A percentile compares a stretch with the other conserved stretches of the same genome.
phyloP scores from a whole-genome alignment of 345 rosid genomes.

The Carallia pectinifolia region DNA sequence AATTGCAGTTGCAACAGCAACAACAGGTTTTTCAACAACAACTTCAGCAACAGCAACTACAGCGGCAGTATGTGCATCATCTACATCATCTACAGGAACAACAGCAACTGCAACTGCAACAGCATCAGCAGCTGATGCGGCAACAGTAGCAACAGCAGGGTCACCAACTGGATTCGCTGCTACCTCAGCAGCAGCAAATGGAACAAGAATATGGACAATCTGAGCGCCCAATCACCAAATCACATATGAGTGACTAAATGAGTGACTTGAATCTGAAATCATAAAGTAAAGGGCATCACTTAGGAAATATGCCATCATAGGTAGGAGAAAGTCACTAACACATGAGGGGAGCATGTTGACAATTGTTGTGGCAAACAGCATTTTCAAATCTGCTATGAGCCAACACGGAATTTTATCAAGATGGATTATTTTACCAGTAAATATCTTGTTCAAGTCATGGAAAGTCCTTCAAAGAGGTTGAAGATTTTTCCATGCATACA shows the following conservation, averaged over 20 bases:
- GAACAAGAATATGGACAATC: slow-evolving; percentile 29
- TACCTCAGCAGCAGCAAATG: neutral
- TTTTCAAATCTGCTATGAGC: too few relatives aligned
- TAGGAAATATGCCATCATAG: neutral
- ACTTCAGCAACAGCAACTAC: slow-evolving; percentile 16
- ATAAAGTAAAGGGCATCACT: neutral
- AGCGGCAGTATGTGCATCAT: slow-evolving; percentile 12
- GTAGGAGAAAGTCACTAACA: too few relatives aligned
- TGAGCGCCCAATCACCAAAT: slow-evolving; percentile 26
- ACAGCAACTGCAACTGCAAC: slow-evolving; percentile 8
- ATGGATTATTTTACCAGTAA: too few relatives aligned
- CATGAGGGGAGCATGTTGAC: too few relatives aligned
- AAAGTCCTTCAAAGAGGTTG: too few relatives aligned
- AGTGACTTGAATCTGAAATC: neutral
- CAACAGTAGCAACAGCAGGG: slow-evolving; percentile 6
- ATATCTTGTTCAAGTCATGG: too few relatives aligned
- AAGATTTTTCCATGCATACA: too few relatives aligned
- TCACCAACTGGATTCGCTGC: slow-evolving; percentile 6
- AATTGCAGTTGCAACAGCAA: slow-evolving; percentile 30
- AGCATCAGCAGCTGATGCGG: slow-evolving; percentile 6
- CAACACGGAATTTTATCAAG: too few relatives aligned
- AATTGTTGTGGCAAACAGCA: too few relatives aligned
- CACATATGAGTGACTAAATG: slow-evolving; percentile 8
- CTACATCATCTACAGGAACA: slow-evolving; percentile 19
- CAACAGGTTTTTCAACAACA: slow-evolving; percentile 10